These are phyloP conservation scores for Monosporozyma siamensis DNA, from an alignment of 805 yeast species.

Conservation along the genomic window DNA sequence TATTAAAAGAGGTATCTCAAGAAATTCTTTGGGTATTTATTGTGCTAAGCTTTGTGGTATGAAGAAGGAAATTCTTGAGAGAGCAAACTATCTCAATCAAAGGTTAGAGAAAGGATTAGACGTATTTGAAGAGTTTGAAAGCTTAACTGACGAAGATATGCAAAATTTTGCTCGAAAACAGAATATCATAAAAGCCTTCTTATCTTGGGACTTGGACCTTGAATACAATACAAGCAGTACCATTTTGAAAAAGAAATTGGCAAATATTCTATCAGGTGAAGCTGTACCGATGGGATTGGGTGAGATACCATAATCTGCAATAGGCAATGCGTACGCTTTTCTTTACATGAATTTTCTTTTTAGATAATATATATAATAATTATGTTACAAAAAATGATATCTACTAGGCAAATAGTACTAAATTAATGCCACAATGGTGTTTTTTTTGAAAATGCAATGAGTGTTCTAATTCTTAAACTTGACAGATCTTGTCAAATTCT, in stretches of 20 bases:
- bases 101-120: conserved; percentile 14
- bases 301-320: neutral
- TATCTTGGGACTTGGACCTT: conserved; percentile 25
- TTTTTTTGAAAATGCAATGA: neutral
- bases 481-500: conserved; percentile 81
- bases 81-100: conserved; percentile 27
- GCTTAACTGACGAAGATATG: conserved; percentile 13
- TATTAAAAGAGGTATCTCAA: conserved; percentile 27
- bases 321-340: no score
- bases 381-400: neutral
- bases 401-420: neutral
- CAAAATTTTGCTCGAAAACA: conserved; percentile 11
- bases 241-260: conserved; percentile 8
- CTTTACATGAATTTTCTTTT: no score
- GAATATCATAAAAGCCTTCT: conserved; percentile 17
- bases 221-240: conserved; percentile 8
- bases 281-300: neutral
- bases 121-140: conserved; percentile 14
- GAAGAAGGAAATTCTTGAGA: conserved; percentile 20
- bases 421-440: neutral
- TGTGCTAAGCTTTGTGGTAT: conserved; percentile 37
- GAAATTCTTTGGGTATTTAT: conserved; percentile 31
- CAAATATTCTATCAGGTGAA: neutral
- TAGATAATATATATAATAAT: neutral
- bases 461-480: conserved; percentile 37